Percentiles rank a stretch among this genome's conserved stretches.
Evolutionary conservation across 768 basidiomycete species (phyloP).

Genomic region (Cystobasidium tubakii): DNA sequence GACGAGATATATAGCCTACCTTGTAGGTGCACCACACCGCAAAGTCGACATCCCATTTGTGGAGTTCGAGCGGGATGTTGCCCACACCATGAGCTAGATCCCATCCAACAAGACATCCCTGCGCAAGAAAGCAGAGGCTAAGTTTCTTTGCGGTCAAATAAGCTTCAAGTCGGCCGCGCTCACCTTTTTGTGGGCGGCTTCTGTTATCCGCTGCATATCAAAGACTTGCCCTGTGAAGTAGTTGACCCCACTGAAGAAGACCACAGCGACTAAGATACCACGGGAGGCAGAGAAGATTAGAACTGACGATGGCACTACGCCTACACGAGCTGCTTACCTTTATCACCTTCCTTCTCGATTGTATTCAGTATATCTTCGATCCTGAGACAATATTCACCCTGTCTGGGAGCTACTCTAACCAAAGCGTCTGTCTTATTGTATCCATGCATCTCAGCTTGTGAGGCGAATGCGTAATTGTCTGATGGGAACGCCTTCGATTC

Average conservation of each 20-base stretch:
- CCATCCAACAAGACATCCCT: conserved; percentile 93
- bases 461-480: conserved; percentile 96
- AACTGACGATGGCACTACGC: too few species aligned
- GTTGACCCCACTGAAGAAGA: conserved; percentile 88
- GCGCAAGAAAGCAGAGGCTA: conserved; percentile 13
- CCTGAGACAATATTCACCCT: conserved; percentile 75
- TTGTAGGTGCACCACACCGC: conserved; percentile 98
- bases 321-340: neutral
- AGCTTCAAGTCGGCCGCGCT: too few species aligned
- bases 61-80: conserved; percentile 80
- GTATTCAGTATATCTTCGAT: conserved; percentile 77
- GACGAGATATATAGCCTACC: neutral
- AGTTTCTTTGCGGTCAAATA: too few species aligned
- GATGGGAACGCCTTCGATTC: conserved; percentile 92
- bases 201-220: conserved; percentile 75
- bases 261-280: conserved; percentile 67
- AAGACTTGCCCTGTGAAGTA: conserved; percentile 97
- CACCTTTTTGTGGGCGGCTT: conserved; percentile 76
- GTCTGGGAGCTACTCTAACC: conserved; percentile 70
- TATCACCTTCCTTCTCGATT: conserved; percentile 64
- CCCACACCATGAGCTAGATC: conserved; percentile 94
- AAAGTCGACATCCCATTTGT: conserved; percentile 93
- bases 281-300: too few species aligned
- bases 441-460: conserved; percentile 78
- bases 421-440: conserved; percentile 67